phyloP scores from a whole-genome alignment of 805 yeast genomes.

The Novakomyces olei region DNA sequence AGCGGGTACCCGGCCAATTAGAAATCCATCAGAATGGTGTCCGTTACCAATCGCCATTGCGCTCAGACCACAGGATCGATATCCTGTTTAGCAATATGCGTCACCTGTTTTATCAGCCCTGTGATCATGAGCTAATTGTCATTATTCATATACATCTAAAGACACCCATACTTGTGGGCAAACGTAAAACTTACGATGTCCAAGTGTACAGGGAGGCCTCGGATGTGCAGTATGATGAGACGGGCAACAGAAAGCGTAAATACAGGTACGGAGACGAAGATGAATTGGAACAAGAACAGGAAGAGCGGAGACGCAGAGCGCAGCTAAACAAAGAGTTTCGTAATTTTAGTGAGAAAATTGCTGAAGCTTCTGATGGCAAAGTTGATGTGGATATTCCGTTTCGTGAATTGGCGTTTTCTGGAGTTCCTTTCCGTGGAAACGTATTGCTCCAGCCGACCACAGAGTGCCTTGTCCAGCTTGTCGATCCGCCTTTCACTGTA shows the following conservation, averaged over 20 bases:
- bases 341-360: slow-evolving; percentile 69
- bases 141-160: slow-evolving; percentile 81
- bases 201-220: slow-evolving; percentile 94
- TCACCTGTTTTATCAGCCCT: slow-evolving; percentile 86
- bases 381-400: slow-evolving; percentile 84
- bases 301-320: slow-evolving; percentile 81
- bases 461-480: slow-evolving; percentile 81
- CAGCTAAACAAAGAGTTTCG: slow-evolving; percentile 80
- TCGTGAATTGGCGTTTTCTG: slow-evolving; percentile 87
- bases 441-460: slow-evolving; percentile 92
- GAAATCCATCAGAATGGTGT: slow-evolving; percentile 92
- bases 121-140: slow-evolving; percentile 82
- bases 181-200: slow-evolving; percentile 81
- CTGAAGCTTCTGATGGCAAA: slow-evolving; percentile 66
- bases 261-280: slow-evolving; percentile 91
- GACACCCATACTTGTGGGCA: slow-evolving; percentile 84
- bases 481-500: slow-evolving; percentile 88
- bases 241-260: slow-evolving; percentile 77
- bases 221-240: slow-evolving; percentile 89
- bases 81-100: slow-evolving; percentile 74
- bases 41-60: slow-evolving; percentile 68
- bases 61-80: slow-evolving; percentile 72
- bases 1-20: slow-evolving; percentile 73
- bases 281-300: slow-evolving; percentile 95
- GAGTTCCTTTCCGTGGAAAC: slow-evolving; percentile 89